Evolutionary conservation across 139 green algal genomes (phyloP).

Genomic region (Volvox reticuliferus): DNA sequence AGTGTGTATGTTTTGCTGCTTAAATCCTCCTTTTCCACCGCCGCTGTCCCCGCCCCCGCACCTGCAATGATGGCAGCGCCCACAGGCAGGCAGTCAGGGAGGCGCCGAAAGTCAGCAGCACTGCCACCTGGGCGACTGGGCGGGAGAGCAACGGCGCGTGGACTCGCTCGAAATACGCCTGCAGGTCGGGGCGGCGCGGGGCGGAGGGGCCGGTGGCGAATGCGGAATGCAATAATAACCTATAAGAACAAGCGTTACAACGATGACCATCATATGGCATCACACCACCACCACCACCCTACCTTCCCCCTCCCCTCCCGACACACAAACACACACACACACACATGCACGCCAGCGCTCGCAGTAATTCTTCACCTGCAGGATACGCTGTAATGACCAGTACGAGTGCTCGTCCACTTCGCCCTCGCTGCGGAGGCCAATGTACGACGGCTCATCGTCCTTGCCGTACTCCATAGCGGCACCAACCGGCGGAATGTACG

Average conservation of each 20-base stretch:
- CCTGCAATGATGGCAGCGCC: constrained; percentile 23
- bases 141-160: constrained; percentile 72
- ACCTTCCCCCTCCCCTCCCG: too few species aligned
- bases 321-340: not conserved
- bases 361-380: constrained; percentile 40
- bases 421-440: constrained; percentile 18
- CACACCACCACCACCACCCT: too few species aligned
- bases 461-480: constrained; percentile 10
- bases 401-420: constrained; percentile 37
- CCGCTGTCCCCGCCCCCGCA: constrained; percentile 20
- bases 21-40: too few species aligned
- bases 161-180: constrained; percentile 72
- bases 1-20: too few species aligned
- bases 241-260: too few species aligned
- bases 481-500: not conserved
- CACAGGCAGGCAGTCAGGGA: constrained; percentile 4
- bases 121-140: constrained; percentile 61
- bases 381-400: constrained; percentile 53
- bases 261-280: too few species aligned
- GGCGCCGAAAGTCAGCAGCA: constrained; percentile 69
- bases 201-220: not conserved
- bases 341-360: too few species aligned
- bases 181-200: not conserved
- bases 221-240: too few species aligned
- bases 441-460: constrained; percentile 36